phyloP scores from a whole-genome alignment of 495 filamentous ascomycete species.

The Talaromyces thailandensis region DNA sequence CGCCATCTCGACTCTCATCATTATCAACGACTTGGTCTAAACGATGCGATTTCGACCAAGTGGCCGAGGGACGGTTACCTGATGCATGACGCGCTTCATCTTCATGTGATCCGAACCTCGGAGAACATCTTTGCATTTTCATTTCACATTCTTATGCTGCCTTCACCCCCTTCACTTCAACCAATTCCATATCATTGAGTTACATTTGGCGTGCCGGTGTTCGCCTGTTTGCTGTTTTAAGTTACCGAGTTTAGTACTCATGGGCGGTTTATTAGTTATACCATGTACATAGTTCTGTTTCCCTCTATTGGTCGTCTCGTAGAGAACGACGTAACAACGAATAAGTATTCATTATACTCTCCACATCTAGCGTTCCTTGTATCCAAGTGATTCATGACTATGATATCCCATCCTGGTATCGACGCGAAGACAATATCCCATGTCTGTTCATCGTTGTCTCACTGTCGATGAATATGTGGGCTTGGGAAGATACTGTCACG shows the following conservation, averaged over 20 bases:
- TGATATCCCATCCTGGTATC: not conserved
- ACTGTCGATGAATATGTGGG: too few species aligned
- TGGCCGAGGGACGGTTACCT: not conserved
- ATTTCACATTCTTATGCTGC: not conserved
- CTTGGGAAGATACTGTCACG: too few species aligned
- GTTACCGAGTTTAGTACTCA: not conserved
- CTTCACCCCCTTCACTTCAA: not conserved
- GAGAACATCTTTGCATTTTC: not conserved
- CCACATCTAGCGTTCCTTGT: not conserved
- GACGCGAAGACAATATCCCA: too few species aligned
- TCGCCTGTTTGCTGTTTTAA: constrained; percentile 1
- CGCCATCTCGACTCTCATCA: not conserved
- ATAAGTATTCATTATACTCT: not conserved
- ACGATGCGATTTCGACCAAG: not conserved
- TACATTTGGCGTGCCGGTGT: constrained; percentile 5
- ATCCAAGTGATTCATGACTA: too few species aligned
- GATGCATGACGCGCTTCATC: not conserved
- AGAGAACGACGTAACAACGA: not conserved
- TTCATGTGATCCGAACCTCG: not conserved
- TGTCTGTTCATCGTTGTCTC: too few species aligned
- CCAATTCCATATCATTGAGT: not conserved
- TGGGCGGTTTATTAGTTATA: not conserved
- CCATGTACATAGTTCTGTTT: not conserved
- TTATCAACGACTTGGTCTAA: not conserved
- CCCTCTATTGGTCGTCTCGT: not conserved